Evolutionary conservation across 345 rosid genomes (phyloP).

Genomic region (Eucalyptus erythrocorys): DNA sequence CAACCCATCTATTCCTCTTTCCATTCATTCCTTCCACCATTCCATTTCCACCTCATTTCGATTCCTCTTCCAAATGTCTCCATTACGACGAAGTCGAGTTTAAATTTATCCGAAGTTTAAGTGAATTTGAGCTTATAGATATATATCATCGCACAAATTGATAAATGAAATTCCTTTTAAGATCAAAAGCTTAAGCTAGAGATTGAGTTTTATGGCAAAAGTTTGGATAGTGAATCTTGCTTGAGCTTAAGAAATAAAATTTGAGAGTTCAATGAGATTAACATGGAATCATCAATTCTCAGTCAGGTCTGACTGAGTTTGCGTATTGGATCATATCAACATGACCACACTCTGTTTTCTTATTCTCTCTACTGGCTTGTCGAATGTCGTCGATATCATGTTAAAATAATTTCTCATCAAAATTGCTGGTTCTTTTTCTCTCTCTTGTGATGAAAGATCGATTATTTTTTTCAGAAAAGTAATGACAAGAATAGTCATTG

Average conservation of each 20-base stretch:
- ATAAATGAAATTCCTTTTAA: not conserved
- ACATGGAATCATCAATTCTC: not conserved
- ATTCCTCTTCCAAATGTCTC: not conserved
- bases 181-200: not conserved
- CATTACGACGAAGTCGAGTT: not conserved
- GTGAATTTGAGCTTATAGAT: not conserved
- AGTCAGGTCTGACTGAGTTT: not conserved
- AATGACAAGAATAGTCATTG: not conserved
- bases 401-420: no score
- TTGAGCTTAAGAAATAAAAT: not conserved
- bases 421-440: no score
- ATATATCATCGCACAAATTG: not conserved
- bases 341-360: not conserved
- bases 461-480: not conserved
- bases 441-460: not conserved
- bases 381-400: not conserved
- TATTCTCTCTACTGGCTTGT: accelerated
- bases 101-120: not conserved
- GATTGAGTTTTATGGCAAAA: not conserved
- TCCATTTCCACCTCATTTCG: not conserved
- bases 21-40: not conserved
- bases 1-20: not conserved
- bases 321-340: not conserved
- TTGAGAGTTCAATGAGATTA: not conserved
- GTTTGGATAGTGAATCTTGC: not conserved